These are phyloP conservation scores for Nothophoma quercina DNA, from an alignment of 2,329 filamentous ascomycete species.

Conservation along the genomic window DNA sequence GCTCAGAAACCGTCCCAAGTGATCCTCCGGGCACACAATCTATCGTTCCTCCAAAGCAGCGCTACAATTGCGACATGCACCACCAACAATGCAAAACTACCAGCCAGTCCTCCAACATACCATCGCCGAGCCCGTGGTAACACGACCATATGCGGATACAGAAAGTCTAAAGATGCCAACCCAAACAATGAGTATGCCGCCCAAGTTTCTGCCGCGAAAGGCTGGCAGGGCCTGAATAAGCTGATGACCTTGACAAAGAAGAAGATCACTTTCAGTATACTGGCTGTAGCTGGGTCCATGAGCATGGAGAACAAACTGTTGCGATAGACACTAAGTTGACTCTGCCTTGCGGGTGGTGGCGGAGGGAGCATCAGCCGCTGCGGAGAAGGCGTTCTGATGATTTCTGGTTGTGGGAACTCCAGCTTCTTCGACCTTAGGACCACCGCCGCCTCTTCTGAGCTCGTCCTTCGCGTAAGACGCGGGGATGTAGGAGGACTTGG, in stretches of 20 bases:
- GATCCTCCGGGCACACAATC: constrained; percentile 44
- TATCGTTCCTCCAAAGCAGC: constrained; percentile 41
- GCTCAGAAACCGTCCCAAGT: constrained; percentile 27
- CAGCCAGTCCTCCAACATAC: constrained; percentile 43
- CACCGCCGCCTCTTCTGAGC: constrained; percentile 40
- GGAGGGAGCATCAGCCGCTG: constrained; percentile 46
- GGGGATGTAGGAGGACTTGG: constrained; percentile 44
- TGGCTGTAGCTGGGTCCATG: constrained; percentile 42
- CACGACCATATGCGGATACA: constrained; percentile 28
- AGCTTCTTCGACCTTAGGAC: constrained; percentile 41
- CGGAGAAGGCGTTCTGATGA: constrained; percentile 25
- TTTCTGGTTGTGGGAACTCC: constrained; percentile 32
- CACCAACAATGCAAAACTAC: constrained; percentile 53
- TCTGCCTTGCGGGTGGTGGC: constrained; percentile 29
- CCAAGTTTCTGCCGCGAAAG: constrained; percentile 70
- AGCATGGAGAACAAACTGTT: constrained; percentile 19
- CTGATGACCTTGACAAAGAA: constrained; percentile 75
- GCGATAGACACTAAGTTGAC: background rate
- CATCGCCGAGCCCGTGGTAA: constrained; percentile 19
- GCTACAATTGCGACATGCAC: constrained; percentile 58
- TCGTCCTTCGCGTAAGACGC: constrained; percentile 23
- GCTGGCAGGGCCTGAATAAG: constrained; percentile 73
- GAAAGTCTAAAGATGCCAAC: constrained; percentile 71
- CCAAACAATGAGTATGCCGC: constrained; percentile 72
- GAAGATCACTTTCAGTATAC: constrained; percentile 62